These are phyloP conservation scores for Paratinospora sagittata DNA, from an alignment of 164 flowering plant genomes.

Conservation along the genomic window DNA sequence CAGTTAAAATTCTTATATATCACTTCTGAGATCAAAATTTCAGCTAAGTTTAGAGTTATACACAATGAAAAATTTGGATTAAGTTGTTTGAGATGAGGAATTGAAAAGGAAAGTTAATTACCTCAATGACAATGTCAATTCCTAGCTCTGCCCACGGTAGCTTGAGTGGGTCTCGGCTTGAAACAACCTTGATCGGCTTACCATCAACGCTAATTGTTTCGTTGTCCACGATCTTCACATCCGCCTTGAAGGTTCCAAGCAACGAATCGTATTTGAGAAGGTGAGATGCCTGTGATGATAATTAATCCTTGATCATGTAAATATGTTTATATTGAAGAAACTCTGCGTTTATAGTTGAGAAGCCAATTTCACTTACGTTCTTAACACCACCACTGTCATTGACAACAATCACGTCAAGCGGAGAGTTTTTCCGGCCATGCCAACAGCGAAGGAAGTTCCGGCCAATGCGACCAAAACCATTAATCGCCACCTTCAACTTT, in stretches of 20 bases:
- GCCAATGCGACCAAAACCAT: constrained; percentile 91
- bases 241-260: constrained; percentile 94
- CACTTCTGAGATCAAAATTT: too few species aligned
- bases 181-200: constrained; percentile 82
- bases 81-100: background rate
- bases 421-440: constrained; percentile 91
- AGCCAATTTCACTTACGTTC: constrained; percentile 47
- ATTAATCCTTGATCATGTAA: too few species aligned
- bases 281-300: constrained; percentile 71
- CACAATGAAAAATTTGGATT: background rate
- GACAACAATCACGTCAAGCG: constrained; percentile 78
- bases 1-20: too few species aligned
- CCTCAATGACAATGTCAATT: constrained; percentile 98
- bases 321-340: too few species aligned
- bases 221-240: constrained; percentile 76
- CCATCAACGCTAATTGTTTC: constrained; percentile 87
- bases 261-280: constrained; percentile 92
- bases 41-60: background rate
- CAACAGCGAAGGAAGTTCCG: constrained; percentile 98
- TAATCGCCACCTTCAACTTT: constrained; percentile 88
- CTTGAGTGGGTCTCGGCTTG: constrained; percentile 90
- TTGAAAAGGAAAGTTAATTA: constrained; percentile 11
- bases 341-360: too few species aligned
- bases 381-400: constrained; percentile 97
- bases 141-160: constrained; percentile 98